A percentile compares a stretch with the other conserved stretches of the same genome.
phyloP scores from a whole-genome alignment of 192 early-diverging fungal species.

The Glomus cerebriforme region DNA sequence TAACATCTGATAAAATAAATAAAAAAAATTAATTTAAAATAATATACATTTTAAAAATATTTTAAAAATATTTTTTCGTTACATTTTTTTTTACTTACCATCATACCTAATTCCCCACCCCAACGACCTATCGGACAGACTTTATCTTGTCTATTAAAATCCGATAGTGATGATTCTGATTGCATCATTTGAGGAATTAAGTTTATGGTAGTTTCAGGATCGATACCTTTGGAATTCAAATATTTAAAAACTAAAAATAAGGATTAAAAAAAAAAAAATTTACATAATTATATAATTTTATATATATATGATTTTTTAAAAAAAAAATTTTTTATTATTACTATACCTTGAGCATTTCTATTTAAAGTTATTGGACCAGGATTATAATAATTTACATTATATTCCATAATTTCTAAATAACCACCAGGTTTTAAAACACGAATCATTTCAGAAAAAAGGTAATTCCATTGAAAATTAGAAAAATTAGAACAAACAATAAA shows the following conservation, averaged over 20 bases:
- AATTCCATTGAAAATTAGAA: slow-evolving; percentile 34
- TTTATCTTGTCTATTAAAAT: neutral
- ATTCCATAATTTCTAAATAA: slow-evolving; percentile 51
- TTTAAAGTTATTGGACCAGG: slow-evolving; percentile 23
- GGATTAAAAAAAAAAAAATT: neutral
- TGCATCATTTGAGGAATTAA: neutral
- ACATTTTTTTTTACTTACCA: neutral
- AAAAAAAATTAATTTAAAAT: too few species aligned
- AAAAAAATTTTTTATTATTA: too few species aligned
- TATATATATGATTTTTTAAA: too few species aligned
- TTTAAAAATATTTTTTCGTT: too few species aligned
- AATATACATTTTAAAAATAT: too few species aligned
- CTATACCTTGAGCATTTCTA: neutral
- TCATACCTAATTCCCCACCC: neutral
- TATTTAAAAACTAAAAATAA: neutral
- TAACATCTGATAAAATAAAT: too few species aligned
- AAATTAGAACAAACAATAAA: slow-evolving; percentile 34
- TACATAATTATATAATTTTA: too few species aligned
- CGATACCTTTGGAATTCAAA: neutral
- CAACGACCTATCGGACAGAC: neutral
- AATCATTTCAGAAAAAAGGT: slow-evolving; percentile 40
- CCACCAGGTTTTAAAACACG: slow-evolving; percentile 60
- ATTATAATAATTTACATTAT: slow-evolving; percentile 37
- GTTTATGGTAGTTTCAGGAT: neutral
- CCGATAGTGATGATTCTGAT: neutral